A percentile compares a stretch with the other conserved stretches of the same genome.
These are phyloP conservation scores for Phaffomyces antillensis DNA, from an alignment of 805 yeast genomes.

Conservation along the genomic window DNA sequence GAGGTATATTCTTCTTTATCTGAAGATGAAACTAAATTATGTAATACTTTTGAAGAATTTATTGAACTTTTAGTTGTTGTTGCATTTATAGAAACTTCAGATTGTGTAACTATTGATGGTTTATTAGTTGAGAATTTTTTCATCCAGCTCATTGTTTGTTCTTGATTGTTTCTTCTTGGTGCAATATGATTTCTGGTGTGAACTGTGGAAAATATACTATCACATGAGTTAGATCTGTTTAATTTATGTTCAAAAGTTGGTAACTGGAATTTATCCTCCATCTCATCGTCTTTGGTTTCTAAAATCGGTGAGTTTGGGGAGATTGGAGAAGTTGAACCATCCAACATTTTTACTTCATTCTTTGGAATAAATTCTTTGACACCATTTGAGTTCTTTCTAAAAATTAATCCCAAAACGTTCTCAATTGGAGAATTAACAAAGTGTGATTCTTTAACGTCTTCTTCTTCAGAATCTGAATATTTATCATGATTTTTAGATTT, in stretches of 20 bases:
- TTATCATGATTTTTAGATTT: constrained; percentile 1
- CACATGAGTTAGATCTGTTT: constrained; percentile 25
- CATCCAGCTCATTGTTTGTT: constrained; percentile 23
- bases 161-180: constrained; percentile 16
- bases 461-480: constrained; percentile 1
- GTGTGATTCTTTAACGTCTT: constrained; percentile 12
- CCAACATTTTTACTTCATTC: not conserved
- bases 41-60: constrained; percentile 7
- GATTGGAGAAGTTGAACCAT: not conserved
- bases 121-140: constrained; percentile 12
- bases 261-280: constrained; percentile 1
- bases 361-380: no score
- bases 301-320: not conserved
- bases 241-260: constrained; percentile 20
- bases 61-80: not conserved
- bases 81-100: constrained; percentile 2
- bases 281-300: not conserved
- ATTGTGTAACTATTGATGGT: constrained; percentile 1
- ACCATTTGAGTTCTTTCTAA: not conserved
- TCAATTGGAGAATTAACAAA: constrained; percentile 10
- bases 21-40: constrained; percentile 11
- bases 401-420: not conserved
- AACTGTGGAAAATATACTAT: constrained; percentile 21
- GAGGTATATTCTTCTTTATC: constrained; percentile 6
- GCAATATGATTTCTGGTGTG: constrained; percentile 16